Percentiles rank a stretch among this genome's conserved stretches.
phyloP scores from a whole-genome alignment of 108 stramenopile genomes.

The Cyclostephanos tholiformis region DNA sequence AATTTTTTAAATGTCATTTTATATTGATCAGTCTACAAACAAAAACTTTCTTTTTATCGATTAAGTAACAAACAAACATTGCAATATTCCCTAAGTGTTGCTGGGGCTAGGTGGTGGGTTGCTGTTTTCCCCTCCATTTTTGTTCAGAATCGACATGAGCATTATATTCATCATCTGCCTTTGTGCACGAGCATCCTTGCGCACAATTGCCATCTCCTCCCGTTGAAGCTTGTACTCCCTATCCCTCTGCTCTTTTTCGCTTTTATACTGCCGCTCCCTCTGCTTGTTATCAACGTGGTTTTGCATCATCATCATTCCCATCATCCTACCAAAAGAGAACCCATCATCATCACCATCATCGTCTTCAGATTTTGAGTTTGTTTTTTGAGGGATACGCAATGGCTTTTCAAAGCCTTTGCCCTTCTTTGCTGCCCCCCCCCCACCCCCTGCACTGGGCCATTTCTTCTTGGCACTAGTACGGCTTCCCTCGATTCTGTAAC shows the following conservation, averaged over 20 bases:
- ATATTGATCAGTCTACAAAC: not conserved
- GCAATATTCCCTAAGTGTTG: not conserved
- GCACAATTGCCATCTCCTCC: not conserved
- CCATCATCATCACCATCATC: too few relatives aligned
- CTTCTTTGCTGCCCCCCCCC: too few relatives aligned
- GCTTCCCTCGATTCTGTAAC: too few relatives aligned
- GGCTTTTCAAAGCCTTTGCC: too few relatives aligned
- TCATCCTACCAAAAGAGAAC: not conserved
- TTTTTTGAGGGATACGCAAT: too few relatives aligned
- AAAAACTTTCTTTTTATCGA: not conserved
- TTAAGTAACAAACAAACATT: not conserved
- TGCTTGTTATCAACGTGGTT: not conserved
- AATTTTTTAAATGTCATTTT: not conserved
- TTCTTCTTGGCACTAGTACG: too few relatives aligned
- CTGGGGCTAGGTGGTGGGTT: not conserved
- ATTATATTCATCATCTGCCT: not conserved
- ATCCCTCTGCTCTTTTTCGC: conserved; percentile 8
- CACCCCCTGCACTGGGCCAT: too few relatives aligned
- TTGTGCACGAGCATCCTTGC: not conserved
- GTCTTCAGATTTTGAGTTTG: too few relatives aligned
- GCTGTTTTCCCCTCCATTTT: not conserved
- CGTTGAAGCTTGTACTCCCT: not conserved
- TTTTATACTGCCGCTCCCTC: conserved; percentile 1
- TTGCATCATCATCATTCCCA: conserved; percentile 12
- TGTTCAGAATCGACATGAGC: conserved; percentile 1